Conservation (phyloP, 176 grass and related monocot genomes). For the Paspalum vaginatum region DNA sequence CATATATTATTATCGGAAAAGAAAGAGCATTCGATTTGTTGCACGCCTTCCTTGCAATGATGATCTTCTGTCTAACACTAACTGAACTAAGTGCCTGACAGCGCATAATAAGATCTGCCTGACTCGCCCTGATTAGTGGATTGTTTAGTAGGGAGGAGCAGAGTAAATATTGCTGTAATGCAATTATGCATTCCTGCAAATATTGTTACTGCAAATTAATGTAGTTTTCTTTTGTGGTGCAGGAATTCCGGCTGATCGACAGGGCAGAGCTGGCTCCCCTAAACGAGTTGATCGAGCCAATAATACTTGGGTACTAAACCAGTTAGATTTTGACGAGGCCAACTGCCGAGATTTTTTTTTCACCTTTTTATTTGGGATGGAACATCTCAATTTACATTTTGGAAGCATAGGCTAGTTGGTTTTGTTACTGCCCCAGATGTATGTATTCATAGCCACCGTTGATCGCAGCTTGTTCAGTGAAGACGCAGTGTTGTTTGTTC, state of each 20-base stretch:
- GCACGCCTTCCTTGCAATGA: not conserved
- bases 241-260: slow-evolving; percentile 90
- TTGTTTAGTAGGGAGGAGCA: too few species aligned
- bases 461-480: not conserved
- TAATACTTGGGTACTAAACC: slow-evolving; percentile 45
- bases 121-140: not conserved
- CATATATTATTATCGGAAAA: not conserved
- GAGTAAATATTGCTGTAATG: not conserved
- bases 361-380: not conserved
- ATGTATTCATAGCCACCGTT: slow-evolving; percentile 1
- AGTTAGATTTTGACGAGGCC: slow-evolving; percentile 3
- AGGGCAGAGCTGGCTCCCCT: slow-evolving; percentile 81
- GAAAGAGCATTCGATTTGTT: not conserved
- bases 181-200: not conserved
- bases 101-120: too few species aligned
- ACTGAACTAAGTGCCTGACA: slow-evolving; percentile 23
- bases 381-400: slow-evolving; percentile 30
- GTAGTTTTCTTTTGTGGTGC: slow-evolving; percentile 8
- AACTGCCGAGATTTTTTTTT: not conserved
- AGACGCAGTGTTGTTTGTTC: slow-evolving; percentile 9
- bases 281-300: slow-evolving; percentile 70
- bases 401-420: slow-evolving; percentile 30
- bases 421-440: not conserved
- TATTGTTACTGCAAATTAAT: not conserved
- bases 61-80: not conserved